Base-by-base conservation (phyloP, 1,284 basidiomycete genomes). In the Ustilago lituana region DNA sequence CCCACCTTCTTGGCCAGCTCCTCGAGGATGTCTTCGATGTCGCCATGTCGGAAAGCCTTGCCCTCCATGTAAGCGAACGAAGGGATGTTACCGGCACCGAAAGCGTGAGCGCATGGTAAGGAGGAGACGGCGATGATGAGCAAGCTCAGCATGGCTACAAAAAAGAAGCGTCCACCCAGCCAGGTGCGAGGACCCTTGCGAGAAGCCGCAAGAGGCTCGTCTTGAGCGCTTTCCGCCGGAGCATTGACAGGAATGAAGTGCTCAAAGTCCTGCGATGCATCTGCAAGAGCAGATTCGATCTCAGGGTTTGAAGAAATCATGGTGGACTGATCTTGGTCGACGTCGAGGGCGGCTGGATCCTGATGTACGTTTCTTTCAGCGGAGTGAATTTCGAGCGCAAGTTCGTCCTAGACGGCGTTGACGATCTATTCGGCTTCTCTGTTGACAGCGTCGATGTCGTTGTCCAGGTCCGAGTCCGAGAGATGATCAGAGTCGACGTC, bases 81-180 rank as follows among this genome's bases (percentile, higher is more conserved):
- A 11, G 76, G 76, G 29, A 78, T 73, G 61, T 78, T 78, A 12
- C 76, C 76, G 20, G 76, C 76, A 20, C 76, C 76, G 45, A 78
- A 78, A 0, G 73, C 76, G 39, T 68, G 32, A 11, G 70, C 75
- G 22, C 52, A 43, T 1, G 75, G 75, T 4, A 67, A 19, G 1
- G 62, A 51, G 45, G 57, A 63, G 38, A 74, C 11, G 14, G 70
- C 55, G n/a, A 74, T 26, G 36, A 62, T 48, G 23, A 70, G 26
- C 45, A 75, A 19, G 24, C 41, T 62, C 31, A 73, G 32, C 54
- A 62, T 56, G 19, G 60, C 52, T 10, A 74, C 48, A 23, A 71
- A 71, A 36, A 65, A 55, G 63, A 62, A 58, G 39, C 55, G 49
- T 5, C 62, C 50, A 17, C 53, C 57, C 35, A 55, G 46, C 62